Conservation (phyloP, 306 rosid genomes). For the Vigna nakashimae region DNA sequence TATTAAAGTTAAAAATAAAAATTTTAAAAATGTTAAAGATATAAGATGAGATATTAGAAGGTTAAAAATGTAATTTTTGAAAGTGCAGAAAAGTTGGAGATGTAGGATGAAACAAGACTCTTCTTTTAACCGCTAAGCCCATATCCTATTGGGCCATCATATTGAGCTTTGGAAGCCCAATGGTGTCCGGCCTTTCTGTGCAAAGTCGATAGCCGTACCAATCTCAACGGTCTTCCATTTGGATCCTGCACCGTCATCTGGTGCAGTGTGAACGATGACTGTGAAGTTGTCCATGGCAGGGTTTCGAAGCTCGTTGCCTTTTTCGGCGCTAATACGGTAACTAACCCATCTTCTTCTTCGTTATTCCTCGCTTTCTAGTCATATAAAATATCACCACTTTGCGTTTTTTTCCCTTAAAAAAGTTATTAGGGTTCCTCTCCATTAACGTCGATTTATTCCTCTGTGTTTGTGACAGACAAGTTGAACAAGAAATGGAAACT, state of each 20-base stretch:
- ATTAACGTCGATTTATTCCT: neutral
- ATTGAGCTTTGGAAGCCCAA: neutral
- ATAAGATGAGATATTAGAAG: too few relatives aligned
- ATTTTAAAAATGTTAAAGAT: too few relatives aligned
- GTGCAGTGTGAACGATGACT: conserved; percentile 54
- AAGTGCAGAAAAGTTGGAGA: too few relatives aligned
- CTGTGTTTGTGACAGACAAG: conserved; percentile 55
- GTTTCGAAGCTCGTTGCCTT: conserved; percentile 63
- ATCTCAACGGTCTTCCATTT: neutral
- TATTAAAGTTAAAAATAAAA: too few relatives aligned
- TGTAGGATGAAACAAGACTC: too few relatives aligned
- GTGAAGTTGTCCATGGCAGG: conserved; percentile 46
- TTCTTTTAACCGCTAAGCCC: neutral
- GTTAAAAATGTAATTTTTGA: too few relatives aligned
- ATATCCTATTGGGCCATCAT: neutral
- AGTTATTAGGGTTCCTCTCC: conserved; percentile 26
- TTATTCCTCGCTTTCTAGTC: neutral
- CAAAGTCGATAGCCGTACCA: conserved; percentile 6
- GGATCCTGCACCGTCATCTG: neutral
- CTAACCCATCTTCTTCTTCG: neutral
- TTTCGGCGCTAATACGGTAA: conserved; percentile 74
- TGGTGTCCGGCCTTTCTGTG: neutral
- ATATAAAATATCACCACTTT: too few relatives aligned
- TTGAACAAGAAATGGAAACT: conserved; percentile 90
- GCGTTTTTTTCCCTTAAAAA: neutral